These are phyloP conservation scores for Cytospora leucostoma DNA, from an alignment of 2,329 filamentous ascomycete species.

Conservation along the genomic window DNA sequence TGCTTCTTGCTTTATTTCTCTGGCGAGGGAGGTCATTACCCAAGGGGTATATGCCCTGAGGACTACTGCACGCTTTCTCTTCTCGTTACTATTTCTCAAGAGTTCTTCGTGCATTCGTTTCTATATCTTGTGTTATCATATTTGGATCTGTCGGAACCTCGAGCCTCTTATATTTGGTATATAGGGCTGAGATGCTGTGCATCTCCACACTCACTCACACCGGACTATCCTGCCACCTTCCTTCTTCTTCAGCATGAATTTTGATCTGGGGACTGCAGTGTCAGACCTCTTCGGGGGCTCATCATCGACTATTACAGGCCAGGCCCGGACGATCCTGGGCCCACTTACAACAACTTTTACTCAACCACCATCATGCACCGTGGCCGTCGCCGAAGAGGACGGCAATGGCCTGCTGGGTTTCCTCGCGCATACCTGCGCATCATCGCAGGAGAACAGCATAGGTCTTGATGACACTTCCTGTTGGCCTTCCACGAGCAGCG, in stretches of 20 bases:
- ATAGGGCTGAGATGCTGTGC: conserved; percentile 13
- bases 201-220: not conserved
- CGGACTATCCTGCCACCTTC: not conserved
- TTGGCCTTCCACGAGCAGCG: conserved; percentile 7
- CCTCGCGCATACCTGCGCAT: conserved; percentile 3
- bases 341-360: conserved; percentile 19
- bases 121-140: not conserved
- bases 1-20: conserved; percentile 6
- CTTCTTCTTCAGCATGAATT: conserved; percentile 3
- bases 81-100: not conserved
- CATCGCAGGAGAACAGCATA: not conserved
- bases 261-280: not conserved
- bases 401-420: not conserved
- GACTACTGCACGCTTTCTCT: not conserved
- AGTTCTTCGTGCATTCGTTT: not conserved
- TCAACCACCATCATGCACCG: conserved; percentile 13
- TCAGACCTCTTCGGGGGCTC: conserved; percentile 1
- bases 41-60: not conserved
- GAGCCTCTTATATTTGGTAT: not conserved
- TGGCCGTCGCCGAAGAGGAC: not conserved
- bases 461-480: conserved; percentile 7
- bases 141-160: not conserved
- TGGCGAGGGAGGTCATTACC: conserved; percentile 1
- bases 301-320: not conserved
- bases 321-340: conserved; percentile 7